These are phyloP conservation scores for Penicillium sp. DNA, from an alignment of 2,329 filamentous ascomycete species.

Conservation along the genomic window DNA sequence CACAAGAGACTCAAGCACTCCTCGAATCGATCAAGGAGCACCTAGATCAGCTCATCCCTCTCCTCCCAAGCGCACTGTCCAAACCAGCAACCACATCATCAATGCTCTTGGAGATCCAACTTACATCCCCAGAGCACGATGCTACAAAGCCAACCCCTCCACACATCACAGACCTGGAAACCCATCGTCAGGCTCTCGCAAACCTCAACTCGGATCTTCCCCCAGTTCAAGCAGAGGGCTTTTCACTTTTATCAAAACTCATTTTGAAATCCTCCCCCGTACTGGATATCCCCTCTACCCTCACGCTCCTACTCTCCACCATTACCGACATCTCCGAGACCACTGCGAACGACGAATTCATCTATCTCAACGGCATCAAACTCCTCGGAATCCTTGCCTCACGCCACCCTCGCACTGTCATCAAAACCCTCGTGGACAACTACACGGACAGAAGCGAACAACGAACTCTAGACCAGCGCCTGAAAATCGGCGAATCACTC, in stretches of 20 bases:
- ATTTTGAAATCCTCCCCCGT: slow-evolving; percentile 45
- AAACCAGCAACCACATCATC: slow-evolving; percentile 44
- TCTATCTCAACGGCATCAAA: slow-evolving; percentile 48
- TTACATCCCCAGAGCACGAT: slow-evolving; percentile 30
- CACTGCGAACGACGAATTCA: slow-evolving; percentile 42
- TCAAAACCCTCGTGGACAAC: slow-evolving; percentile 43
- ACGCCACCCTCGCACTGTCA: slow-evolving; percentile 43
- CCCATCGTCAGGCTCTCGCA: slow-evolving; percentile 43
- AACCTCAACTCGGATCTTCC: slow-evolving; percentile 44
- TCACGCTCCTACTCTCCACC: slow-evolving; percentile 43
- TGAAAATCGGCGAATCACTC: slow-evolving; percentile 45
- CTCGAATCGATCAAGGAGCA: slow-evolving; percentile 38
- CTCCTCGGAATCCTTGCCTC: slow-evolving; percentile 43
- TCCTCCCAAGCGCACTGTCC: slow-evolving; percentile 34
- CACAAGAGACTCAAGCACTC: slow-evolving; percentile 30
- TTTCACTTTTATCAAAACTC: slow-evolving; percentile 42
- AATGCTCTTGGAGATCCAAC: slow-evolving; percentile 46
- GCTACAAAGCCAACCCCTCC: slow-evolving; percentile 22
- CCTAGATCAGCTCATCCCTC: slow-evolving; percentile 38
- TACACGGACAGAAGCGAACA: slow-evolving; percentile 44
- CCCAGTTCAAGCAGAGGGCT: slow-evolving; percentile 47
- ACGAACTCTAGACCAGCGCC: slow-evolving; percentile 40
- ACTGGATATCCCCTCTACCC: slow-evolving; percentile 46
- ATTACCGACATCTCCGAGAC: slow-evolving; percentile 37
- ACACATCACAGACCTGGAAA: slow-evolving; percentile 41